Base-by-base conservation (phyloP, 1,284 basidiomycete species). In the Melanopsichium pennsylvanicum region DNA sequence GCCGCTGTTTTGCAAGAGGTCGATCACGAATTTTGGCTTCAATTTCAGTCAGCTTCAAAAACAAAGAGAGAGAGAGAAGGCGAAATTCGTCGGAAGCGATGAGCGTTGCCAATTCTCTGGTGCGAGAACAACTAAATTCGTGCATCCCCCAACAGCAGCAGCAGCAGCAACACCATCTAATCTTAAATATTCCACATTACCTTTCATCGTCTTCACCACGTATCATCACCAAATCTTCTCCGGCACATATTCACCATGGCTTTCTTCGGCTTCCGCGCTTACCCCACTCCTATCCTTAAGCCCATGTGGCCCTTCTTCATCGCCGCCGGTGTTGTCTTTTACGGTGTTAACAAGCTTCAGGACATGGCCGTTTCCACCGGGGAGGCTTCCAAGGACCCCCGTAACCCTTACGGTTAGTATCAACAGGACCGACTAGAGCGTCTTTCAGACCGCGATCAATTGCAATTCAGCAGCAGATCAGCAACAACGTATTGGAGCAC, bases 221-320 rank as follows among this genome's bases (percentile, higher is more conserved):
- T n/a, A 35, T 47, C 52, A 26, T 27, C 38, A 39, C 29, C 48
- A 37, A 29, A 7, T 29, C 8, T 13, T 8, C 27, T 8, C 13
- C 7, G 27, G 35, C 33, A 29, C n/a, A 32, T 37, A 27, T 36
- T 16, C 42, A 67, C 41, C 22, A 78, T 78, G 75, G 67, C 67
- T 36, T 70, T 77, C 62, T 72, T 78, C 54, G 75, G 76, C 51
- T 72, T 75, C 69, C 72, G 74, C 54, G 72, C 74, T 45, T 80
- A 80, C 67, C 75, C 78, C 16, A 80, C 78, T 16, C 78, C 78
- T 6, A 64, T 80, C 54, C 32, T 74, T 49, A 75, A 74, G 70
- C 78, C 78, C 40, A 58, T 79, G 57, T 74, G 71, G 72, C 78
- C 78, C 6, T 80, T 80, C 75, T 55, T 80, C 37, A 56, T 67